A percentile compares a stretch with the other conserved stretches of the same genome.
These are phyloP conservation scores for Wallemia mellicola DNA, from an alignment of 1,284 basidiomycete species.

Conservation along the genomic window DNA sequence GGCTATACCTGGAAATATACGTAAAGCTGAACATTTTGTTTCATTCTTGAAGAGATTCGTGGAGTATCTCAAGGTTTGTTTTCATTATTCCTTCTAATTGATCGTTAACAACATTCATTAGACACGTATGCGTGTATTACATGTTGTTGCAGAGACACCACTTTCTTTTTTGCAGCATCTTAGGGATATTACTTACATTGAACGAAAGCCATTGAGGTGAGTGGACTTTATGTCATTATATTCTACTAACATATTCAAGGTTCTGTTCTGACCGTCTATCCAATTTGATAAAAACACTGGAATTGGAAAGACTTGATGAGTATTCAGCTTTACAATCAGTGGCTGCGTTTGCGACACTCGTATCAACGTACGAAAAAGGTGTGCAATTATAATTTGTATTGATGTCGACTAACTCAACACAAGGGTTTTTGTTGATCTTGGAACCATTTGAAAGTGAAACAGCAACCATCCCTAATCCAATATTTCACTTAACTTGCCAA, in stretches of 20 bases:
- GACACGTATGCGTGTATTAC: conserved; percentile 94
- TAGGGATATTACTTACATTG: conserved; percentile 97
- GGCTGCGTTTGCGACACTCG: conserved; percentile 80
- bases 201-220: conserved; percentile 69
- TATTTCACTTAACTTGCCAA: conserved; percentile 90
- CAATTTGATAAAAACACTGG: conserved; percentile 72
- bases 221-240: conserved; percentile 8
- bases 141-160: conserved; percentile 98
- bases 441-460: conserved; percentile 98
- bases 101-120: conserved; percentile 12
- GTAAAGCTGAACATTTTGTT: conserved; percentile 95
- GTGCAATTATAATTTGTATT: conserved; percentile 4
- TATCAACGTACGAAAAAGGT: conserved; percentile 96
- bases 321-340: conserved; percentile 77
- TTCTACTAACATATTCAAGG: conserved; percentile 18
- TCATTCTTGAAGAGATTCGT: conserved; percentile 95
- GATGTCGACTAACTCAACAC: conserved; percentile 1
- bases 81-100: background rate
- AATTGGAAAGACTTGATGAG: conserved; percentile 72
- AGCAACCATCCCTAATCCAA: conserved; percentile 91
- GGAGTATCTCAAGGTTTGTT: conserved; percentile 70
- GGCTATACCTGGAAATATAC: conserved; percentile 89
- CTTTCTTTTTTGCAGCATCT: conserved; percentile 93
- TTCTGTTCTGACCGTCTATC: conserved; percentile 91
- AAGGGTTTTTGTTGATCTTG: conserved; percentile 83